Percentiles rank a stretch among this genome's conserved stretches.
These are phyloP conservation scores for Pascua guehoae DNA, from an alignment of 1,284 basidiomycete species.

Conservation along the genomic window DNA sequence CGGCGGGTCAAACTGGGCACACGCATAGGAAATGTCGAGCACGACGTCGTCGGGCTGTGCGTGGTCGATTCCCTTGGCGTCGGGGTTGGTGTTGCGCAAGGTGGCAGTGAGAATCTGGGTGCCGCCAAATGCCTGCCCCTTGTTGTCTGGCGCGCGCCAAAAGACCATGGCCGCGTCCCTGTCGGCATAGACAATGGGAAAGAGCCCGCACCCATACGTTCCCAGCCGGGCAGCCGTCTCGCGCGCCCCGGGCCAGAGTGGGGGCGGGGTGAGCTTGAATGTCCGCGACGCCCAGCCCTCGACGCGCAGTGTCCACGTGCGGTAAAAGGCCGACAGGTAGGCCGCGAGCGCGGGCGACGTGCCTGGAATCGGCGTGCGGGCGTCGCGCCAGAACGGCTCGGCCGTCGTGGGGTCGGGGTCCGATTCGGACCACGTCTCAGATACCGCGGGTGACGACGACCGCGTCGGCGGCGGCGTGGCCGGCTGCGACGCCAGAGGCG, in stretches of 20 bases:
- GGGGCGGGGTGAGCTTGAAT: background rate
- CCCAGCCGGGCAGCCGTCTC: background rate
- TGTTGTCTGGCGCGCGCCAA: background rate
- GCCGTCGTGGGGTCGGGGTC: no score
- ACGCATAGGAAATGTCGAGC: slow-evolving; percentile 1
- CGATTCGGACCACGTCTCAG: no score
- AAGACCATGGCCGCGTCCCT: background rate
- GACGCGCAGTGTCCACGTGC: slow-evolving; percentile 8
- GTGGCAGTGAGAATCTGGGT: slow-evolving; percentile 2
- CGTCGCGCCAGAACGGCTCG: no score
- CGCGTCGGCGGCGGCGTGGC: no score
- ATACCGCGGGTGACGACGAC: no score
- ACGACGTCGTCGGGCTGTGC: background rate
- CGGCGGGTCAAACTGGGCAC: background rate
- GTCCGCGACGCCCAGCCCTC: background rate
- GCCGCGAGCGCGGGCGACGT: background rate
- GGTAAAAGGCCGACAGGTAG: slow-evolving; percentile 4
- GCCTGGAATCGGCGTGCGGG: no score
- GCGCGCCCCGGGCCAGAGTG: background rate
- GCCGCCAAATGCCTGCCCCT: background rate
- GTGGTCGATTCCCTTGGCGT: background rate
- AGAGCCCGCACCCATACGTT: slow-evolving; percentile 1
- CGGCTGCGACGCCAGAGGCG: no score
- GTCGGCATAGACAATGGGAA: background rate
- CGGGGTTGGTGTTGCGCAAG: background rate